phyloP scores from a whole-genome alignment of 2,329 filamentous ascomycete genomes.

The Penicillium sclerotigenum region DNA sequence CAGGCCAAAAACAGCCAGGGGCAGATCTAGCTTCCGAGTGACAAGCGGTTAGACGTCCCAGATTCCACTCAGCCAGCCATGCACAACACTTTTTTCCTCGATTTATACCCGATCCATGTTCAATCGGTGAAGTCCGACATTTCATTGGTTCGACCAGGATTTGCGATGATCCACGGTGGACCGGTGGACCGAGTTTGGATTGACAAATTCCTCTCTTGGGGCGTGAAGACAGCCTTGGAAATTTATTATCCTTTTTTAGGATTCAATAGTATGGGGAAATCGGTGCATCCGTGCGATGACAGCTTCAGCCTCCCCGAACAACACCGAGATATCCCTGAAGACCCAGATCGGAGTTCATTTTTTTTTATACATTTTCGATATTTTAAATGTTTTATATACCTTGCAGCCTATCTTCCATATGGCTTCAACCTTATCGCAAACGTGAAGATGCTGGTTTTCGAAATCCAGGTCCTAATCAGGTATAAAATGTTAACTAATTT shows the following conservation, averaged over 20 bases:
- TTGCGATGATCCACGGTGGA: conserved; percentile 6
- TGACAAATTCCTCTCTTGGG: conserved; percentile 20
- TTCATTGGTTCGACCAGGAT: conserved; percentile 18
- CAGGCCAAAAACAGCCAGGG: conserved; percentile 12
- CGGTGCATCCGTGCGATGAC: conserved; percentile 2
- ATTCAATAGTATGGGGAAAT: conserved; percentile 14
- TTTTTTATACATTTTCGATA: not conserved
- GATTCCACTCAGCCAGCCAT: conserved; percentile 27
- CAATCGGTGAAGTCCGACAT: conserved; percentile 10
- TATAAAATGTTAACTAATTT: not conserved
- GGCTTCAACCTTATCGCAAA: not conserved
- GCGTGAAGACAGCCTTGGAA: not conserved
- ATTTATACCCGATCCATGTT: conserved; percentile 13
- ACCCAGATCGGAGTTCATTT: not conserved
- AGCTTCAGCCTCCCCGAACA: conserved; percentile 10
- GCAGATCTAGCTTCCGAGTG: conserved; percentile 18
- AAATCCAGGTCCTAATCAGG: not conserved
- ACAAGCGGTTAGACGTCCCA: conserved; percentile 23
- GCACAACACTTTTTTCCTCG: conserved; percentile 19
- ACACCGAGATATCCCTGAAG: conserved; percentile 4
- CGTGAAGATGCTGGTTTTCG: not conserved
- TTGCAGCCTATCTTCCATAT: not conserved
- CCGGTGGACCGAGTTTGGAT: not conserved
- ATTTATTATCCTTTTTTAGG: not conserved
- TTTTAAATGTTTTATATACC: not conserved